Evolutionary conservation across 2,329 filamentous ascomycete genomes (phyloP).

Genomic region (Claviceps sorghi): DNA sequence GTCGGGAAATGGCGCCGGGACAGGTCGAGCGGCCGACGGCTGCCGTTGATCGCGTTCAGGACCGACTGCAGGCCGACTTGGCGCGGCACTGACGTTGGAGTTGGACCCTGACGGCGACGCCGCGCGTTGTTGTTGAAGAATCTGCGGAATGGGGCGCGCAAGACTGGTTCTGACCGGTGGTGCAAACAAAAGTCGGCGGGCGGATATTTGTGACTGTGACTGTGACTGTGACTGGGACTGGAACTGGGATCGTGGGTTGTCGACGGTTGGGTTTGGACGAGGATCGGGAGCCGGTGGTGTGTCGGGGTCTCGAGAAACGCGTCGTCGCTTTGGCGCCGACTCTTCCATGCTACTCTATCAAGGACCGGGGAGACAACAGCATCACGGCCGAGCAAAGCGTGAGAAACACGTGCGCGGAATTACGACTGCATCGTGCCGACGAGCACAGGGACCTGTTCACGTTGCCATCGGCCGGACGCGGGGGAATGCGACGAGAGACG

Average conservation of each 20-base stretch:
- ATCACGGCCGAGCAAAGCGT: not conserved
- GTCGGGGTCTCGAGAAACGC: conserved; percentile 6
- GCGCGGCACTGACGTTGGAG: conserved; percentile 7
- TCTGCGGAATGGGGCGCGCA: conserved; percentile 44
- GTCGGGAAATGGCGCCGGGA: not conserved
- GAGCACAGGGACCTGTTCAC: not conserved
- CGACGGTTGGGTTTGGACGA: not conserved
- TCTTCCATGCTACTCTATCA: conserved; percentile 26
- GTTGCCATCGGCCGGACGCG: not conserved
- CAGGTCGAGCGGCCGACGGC: not conserved
- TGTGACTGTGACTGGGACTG: conserved; percentile 2
- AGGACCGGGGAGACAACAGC: not conserved
- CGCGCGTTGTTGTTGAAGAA: conserved; percentile 32
- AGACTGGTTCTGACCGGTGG: conserved; percentile 40
- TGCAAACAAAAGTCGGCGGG: conserved; percentile 23
- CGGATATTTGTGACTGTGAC: not conserved
- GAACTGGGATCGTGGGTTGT: conserved; percentile 2
- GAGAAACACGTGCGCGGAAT: not conserved
- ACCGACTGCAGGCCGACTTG: not conserved
- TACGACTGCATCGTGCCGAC: not conserved
- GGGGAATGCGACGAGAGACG: not conserved
- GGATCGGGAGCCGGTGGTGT: not conserved
- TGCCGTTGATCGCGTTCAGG: conserved; percentile 1
- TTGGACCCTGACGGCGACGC: conserved; percentile 20
- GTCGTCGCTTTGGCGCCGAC: conserved; percentile 40